A percentile compares a stretch with the other conserved stretches of the same genome.
Conservation (phyloP, 2,329 filamentous ascomycete genomes). For the Corynespora cassiicola region DNA sequence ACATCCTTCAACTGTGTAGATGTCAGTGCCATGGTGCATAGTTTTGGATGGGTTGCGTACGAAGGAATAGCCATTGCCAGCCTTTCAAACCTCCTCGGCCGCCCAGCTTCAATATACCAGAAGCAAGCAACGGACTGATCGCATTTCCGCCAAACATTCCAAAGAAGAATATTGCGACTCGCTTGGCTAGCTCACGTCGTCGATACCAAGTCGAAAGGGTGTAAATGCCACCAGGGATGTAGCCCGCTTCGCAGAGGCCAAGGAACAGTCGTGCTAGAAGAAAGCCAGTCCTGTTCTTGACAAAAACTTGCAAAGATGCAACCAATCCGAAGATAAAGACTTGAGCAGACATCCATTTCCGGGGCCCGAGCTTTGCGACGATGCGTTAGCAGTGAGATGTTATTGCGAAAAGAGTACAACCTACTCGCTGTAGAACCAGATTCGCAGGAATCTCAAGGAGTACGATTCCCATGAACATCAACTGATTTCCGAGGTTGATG, state of each 20-base stretch:
- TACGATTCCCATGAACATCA: conserved; percentile 61
- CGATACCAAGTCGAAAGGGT: conserved; percentile 61
- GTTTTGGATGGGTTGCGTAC: conserved; percentile 32
- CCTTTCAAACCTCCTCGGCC: conserved; percentile 50
- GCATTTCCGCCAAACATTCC: conserved; percentile 62
- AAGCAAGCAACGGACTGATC: conserved; percentile 56
- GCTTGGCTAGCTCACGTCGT: conserved; percentile 52
- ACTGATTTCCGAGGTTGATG: conserved; percentile 60
- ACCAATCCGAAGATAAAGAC: conserved; percentile 58
- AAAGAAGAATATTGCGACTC: conserved; percentile 60
- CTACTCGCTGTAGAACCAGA: conserved; percentile 48
- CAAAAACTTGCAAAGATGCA: conserved; percentile 50
- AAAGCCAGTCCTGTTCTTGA: conserved; percentile 49
- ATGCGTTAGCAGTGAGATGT: background rate
- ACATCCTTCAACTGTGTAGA: conserved; percentile 49
- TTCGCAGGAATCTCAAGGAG: conserved; percentile 61
- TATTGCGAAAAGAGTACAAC: background rate
- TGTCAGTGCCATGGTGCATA: background rate
- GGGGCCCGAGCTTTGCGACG: conserved; percentile 28
- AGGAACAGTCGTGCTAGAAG: conserved; percentile 53
- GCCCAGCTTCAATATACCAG: conserved; percentile 56
- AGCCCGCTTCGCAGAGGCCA: conserved; percentile 59
- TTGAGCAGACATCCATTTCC: conserved; percentile 58
- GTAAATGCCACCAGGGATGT: conserved; percentile 60
- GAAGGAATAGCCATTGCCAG: conserved; percentile 61